Conservation (phyloP, 352 stramenopile genomes). For the Blastocystis sp. region DNA sequence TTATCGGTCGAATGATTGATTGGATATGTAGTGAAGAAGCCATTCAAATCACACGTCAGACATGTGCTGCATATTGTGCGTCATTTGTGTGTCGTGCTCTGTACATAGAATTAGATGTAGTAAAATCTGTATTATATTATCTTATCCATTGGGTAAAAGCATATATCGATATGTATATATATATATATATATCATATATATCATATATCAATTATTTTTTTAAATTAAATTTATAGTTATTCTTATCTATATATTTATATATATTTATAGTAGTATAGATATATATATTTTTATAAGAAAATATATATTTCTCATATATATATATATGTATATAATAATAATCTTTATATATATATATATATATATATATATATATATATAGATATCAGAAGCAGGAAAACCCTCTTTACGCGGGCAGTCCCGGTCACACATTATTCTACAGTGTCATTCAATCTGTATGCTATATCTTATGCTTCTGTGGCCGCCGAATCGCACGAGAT, state of each 20-base stretch:
- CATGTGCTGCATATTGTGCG: slow-evolving; percentile 73
- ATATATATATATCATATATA: background rate
- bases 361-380: slow-evolving; percentile 4
- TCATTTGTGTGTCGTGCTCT: slow-evolving; percentile 78
- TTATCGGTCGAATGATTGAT: slow-evolving; percentile 44
- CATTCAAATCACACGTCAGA: slow-evolving; percentile 67
- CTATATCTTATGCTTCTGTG: slow-evolving; percentile 87
- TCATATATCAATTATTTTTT: background rate
- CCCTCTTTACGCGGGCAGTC: slow-evolving; percentile 35
- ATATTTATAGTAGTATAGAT: slow-evolving; percentile 45
- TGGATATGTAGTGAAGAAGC: slow-evolving; percentile 31
- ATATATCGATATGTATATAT: slow-evolving; percentile 60
- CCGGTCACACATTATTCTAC: slow-evolving; percentile 54
- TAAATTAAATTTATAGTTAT: background rate
- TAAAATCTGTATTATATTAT: slow-evolving; percentile 71
- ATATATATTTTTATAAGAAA: too few relatives aligned
- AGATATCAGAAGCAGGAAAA: slow-evolving; percentile 46
- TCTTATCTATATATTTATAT: slow-evolving; percentile 38
- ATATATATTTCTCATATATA: too few relatives aligned
- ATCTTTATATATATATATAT: slow-evolving; percentile 47
- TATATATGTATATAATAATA: too few relatives aligned
- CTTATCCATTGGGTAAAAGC: slow-evolving; percentile 73
- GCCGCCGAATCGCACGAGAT: slow-evolving; percentile 58
- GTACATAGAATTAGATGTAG: slow-evolving; percentile 69
- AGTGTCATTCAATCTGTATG: slow-evolving; percentile 75